phyloP scores from a whole-genome alignment of 2,329 filamentous ascomycete genomes.

The Aspergillus ustus region DNA sequence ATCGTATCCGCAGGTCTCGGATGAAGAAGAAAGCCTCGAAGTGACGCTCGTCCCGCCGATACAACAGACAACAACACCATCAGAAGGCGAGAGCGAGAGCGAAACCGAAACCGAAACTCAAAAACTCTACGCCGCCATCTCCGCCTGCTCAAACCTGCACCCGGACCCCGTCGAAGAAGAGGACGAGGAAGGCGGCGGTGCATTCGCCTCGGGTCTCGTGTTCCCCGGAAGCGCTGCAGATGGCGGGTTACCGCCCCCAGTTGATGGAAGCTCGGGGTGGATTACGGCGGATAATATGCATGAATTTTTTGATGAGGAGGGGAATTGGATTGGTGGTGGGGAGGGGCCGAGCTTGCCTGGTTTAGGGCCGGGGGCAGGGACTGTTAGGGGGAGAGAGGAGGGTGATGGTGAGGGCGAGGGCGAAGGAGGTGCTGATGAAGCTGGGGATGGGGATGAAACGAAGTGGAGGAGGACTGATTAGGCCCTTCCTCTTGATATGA shows the following conservation, averaged over 20 bases:
- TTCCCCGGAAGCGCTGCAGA: constrained; percentile 36
- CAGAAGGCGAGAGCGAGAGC: constrained; percentile 25
- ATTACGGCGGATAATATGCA: constrained; percentile 89
- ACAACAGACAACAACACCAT: constrained; percentile 19
- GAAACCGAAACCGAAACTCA: constrained; percentile 44
- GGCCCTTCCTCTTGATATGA: neutral
- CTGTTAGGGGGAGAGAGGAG: constrained; percentile 64
- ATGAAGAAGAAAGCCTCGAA: constrained; percentile 48
- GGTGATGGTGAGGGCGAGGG: constrained; percentile 45
- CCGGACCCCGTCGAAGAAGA: constrained; percentile 47
- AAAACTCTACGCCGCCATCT: constrained; percentile 50
- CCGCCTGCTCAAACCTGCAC: constrained; percentile 54
- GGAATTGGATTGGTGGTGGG: constrained; percentile 71
- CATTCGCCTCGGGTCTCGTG: constrained; percentile 46
- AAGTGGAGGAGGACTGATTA: constrained; percentile 60
- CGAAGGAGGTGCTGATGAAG: constrained; percentile 37
- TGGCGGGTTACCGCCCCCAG: constrained; percentile 51
- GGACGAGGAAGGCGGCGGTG: constrained; percentile 15
- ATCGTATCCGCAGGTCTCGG: constrained; percentile 36
- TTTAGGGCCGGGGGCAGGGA: constrained; percentile 65
- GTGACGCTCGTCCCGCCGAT: constrained; percentile 47
- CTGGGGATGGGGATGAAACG: constrained; percentile 42
- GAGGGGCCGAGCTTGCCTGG: constrained; percentile 46
- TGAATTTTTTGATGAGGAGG: constrained; percentile 79
- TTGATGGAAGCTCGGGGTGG: constrained; percentile 56